These are phyloP conservation scores for Microthyrium microscopicum DNA, from an alignment of 2,329 filamentous ascomycete species.

Conservation along the genomic window DNA sequence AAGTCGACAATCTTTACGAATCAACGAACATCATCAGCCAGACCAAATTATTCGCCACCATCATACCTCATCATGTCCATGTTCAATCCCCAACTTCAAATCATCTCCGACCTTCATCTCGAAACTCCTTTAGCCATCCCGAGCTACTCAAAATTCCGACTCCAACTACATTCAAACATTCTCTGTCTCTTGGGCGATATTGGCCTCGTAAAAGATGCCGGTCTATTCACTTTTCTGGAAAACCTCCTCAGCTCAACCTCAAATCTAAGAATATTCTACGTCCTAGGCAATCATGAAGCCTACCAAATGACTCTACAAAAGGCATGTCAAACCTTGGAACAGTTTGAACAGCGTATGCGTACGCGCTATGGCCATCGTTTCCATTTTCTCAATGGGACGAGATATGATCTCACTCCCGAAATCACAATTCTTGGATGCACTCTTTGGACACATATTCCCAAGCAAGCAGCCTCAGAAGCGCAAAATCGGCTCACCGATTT, in stretches of 20 bases:
- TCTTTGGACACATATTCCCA: constrained; percentile 9
- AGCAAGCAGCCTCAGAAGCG: constrained; percentile 5
- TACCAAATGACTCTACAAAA: constrained; percentile 1
- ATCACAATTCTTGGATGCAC: constrained; percentile 14
- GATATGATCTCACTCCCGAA: constrained; percentile 9
- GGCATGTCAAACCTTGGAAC: constrained; percentile 2
- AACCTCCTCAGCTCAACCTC: not conserved
- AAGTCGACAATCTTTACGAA: too few relatives aligned
- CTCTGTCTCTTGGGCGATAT: constrained; percentile 7
- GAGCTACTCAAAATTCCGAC: constrained; percentile 1
- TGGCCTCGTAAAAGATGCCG: not conserved
- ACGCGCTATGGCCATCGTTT: constrained; percentile 9
- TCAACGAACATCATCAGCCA: too few relatives aligned
- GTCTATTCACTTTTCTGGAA: not conserved
- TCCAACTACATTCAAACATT: constrained; percentile 2
- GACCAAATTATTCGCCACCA: too few relatives aligned
- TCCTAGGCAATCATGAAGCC: constrained; percentile 8
- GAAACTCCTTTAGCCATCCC: not conserved
- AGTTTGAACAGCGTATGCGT: constrained; percentile 10
- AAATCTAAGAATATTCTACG: constrained; percentile 6
- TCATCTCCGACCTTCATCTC: constrained; percentile 18
- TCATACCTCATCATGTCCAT: too few relatives aligned
- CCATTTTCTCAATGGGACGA: constrained; percentile 10
- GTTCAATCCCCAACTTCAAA: constrained; percentile 14
- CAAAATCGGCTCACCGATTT: constrained; percentile 15